Conservation (phyloP, 2,329 filamentous ascomycete genomes). For the Colletotrichum trifolii region DNA sequence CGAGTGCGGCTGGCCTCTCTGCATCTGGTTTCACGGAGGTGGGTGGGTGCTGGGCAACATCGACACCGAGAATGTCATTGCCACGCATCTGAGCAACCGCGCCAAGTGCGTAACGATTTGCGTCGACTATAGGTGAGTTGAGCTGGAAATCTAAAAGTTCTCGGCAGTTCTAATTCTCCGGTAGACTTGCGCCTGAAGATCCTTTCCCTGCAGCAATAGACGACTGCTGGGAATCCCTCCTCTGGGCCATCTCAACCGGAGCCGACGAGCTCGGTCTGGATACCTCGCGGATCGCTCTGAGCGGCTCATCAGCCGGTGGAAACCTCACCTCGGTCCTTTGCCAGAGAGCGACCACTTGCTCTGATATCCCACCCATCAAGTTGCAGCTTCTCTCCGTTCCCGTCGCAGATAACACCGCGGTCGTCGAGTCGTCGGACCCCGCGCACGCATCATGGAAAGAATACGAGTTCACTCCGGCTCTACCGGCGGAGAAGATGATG, state of each 20-base stretch:
- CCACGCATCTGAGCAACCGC: conserved; percentile 63
- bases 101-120: conserved; percentile 64
- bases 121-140: conserved; percentile 62
- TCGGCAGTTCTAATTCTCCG: conserved; percentile 9
- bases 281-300: conserved; percentile 55
- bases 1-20: conserved; percentile 62
- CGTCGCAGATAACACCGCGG: conserved; percentile 69
- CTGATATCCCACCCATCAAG: conserved; percentile 43
- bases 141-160: neutral
- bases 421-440: conserved; percentile 50
- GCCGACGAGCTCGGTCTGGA: conserved; percentile 51
- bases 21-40: conserved; percentile 68
- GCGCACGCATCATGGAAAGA: conserved; percentile 59
- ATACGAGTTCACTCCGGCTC: conserved; percentile 62
- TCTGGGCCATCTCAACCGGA: conserved; percentile 54
- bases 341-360: conserved; percentile 57
- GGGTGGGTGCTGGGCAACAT: conserved; percentile 70
- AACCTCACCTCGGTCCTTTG: conserved; percentile 64
- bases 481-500: conserved; percentile 67
- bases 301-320: conserved; percentile 57
- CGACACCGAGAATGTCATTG: conserved; percentile 67
- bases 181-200: conserved; percentile 64
- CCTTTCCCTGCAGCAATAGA: conserved; percentile 67
- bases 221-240: conserved; percentile 66
- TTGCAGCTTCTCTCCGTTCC: conserved; percentile 67